A percentile compares a stretch with the other conserved stretches of the same genome.
phyloP scores from a whole-genome alignment of 108 stramenopile genomes.

The Cyclostephanos invisitatus region DNA sequence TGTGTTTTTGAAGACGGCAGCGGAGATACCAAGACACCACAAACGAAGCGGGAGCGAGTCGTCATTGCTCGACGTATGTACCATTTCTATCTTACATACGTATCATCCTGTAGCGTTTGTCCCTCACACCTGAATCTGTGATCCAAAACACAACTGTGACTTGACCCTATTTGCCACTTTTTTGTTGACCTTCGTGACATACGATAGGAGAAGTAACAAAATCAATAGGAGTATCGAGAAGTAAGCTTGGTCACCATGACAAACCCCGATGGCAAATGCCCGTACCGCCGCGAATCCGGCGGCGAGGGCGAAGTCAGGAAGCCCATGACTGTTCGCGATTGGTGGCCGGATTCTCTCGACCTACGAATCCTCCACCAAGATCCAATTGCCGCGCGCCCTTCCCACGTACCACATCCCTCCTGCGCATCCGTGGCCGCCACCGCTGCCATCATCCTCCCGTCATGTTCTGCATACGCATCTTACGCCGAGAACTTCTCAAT shows the following conservation, averaged over 20 bases:
- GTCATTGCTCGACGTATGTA: no score
- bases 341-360: constrained; percentile 73
- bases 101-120: no score
- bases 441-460: neutral
- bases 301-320: neutral
- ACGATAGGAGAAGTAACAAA: no score
- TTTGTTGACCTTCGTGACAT: no score
- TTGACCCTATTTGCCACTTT: no score
- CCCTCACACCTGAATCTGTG: no score
- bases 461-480: constrained; percentile 21
- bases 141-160: no score
- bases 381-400: constrained; percentile 39
- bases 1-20: neutral
- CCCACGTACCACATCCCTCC: constrained; percentile 34
- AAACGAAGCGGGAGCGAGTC: no score
- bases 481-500: constrained; percentile 53
- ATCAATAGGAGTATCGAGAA: no score
- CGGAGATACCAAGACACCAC: no score
- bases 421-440: constrained; percentile 5
- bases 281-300: constrained; percentile 26
- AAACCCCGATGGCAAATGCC: constrained; percentile 23
- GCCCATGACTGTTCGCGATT: constrained; percentile 47
- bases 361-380: constrained; percentile 60
- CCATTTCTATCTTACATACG: no score
- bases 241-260: neutral